Conservation (phyloP, 768 basidiomycete species). For the Mycena rebaudengoi region DNA sequence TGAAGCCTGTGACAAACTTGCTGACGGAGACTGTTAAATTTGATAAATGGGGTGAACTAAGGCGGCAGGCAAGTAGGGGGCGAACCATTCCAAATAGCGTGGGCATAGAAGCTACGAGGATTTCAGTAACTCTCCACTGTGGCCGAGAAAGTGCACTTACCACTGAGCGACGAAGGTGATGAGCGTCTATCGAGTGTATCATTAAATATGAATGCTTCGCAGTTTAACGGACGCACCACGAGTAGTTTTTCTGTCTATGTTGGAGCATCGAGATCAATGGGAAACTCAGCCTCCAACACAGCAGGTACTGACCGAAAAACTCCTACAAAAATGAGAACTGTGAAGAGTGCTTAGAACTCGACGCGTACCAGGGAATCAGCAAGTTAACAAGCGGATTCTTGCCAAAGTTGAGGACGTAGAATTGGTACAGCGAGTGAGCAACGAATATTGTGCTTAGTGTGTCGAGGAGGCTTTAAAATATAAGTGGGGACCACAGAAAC, state of each 20-base stretch:
- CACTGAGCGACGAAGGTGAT: conserved; percentile 19
- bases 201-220: not conserved
- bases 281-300: too few species aligned
- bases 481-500: not conserved
- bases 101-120: conserved; percentile 17
- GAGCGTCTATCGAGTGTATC: not conserved
- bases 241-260: conserved; percentile 9
- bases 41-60: not conserved
- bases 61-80: not conserved
- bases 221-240: not conserved
- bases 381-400: not conserved
- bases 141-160: not conserved
- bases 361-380: conserved; percentile 15
- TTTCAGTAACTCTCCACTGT: too few species aligned
- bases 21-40: not conserved
- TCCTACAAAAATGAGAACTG: not conserved
- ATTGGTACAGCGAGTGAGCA: conserved; percentile 19
- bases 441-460: conserved; percentile 15
- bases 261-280: not conserved
- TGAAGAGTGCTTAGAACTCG: not conserved
- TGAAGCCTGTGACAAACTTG: not conserved
- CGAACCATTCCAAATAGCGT: conserved; percentile 11
- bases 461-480: conserved; percentile 2
- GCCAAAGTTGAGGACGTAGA: conserved; percentile 17
- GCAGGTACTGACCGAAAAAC: not conserved